Evolutionary conservation across 495 filamentous ascomycete genomes (phyloP).

Genomic region (Neurospora intermedia): DNA sequence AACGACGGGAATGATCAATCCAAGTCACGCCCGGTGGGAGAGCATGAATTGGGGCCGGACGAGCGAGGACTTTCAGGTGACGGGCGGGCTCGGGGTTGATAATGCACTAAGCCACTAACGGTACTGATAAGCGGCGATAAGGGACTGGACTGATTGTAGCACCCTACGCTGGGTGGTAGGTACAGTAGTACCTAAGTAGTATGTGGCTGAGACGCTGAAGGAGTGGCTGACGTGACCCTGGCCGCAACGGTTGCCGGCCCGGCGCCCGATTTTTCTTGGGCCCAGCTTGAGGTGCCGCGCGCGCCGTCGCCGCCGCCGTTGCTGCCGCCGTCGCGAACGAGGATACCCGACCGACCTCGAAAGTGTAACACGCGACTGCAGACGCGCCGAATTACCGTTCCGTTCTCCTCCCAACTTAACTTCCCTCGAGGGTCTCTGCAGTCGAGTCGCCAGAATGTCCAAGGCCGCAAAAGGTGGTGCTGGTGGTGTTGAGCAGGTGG

Average conservation of each 20-base stretch:
- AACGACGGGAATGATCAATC: background rate
- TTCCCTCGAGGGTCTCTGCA: background rate
- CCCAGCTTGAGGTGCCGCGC: background rate
- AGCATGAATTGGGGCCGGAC: background rate
- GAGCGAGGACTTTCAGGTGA: too few relatives aligned
- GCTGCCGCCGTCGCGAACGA: background rate
- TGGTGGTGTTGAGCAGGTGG: conserved; percentile 57
- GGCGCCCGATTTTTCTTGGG: background rate
- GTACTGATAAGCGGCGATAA: background rate
- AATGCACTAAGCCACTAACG: background rate
- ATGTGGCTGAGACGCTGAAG: background rate
- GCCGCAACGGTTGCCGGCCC: background rate
- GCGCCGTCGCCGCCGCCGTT: background rate
- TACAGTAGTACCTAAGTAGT: too few relatives aligned
- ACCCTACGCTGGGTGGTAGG: too few relatives aligned
- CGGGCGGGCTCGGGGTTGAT: background rate
- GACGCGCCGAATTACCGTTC: background rate
- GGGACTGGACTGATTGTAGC: too few relatives aligned
- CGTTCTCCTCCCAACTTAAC: background rate
- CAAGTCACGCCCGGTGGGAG: background rate
- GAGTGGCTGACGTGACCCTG: background rate
- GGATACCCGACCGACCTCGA: background rate
- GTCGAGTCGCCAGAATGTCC: conserved; percentile 52
- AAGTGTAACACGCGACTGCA: background rate
- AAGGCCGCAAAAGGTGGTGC: conserved; percentile 55